Percentiles rank a stretch among this genome's conserved stretches.
Conservation (phyloP, 1,284 basidiomycete species). For the Sporisorium exsertum region DNA sequence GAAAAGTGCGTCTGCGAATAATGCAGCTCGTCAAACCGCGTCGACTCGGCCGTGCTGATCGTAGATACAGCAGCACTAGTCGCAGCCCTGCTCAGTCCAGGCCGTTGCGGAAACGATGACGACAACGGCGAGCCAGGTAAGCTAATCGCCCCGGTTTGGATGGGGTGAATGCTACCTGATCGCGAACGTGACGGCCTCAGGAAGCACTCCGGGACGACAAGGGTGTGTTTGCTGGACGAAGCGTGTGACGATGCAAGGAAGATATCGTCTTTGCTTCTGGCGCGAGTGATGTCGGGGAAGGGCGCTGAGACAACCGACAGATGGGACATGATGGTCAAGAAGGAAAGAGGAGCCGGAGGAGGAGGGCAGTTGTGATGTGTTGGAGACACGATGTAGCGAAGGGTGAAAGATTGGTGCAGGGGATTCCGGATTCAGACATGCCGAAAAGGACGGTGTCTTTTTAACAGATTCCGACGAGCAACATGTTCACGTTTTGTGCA, state of each 20-base stretch:
- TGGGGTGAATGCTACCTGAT: slow-evolving; percentile 16
- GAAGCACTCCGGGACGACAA: slow-evolving; percentile 23
- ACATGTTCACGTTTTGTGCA: not conserved
- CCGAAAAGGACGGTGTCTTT: slow-evolving; percentile 6
- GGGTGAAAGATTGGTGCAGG: not conserved
- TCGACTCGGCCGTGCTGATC: slow-evolving; percentile 11
- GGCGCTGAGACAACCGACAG: slow-evolving; percentile 25
- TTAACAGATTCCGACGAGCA: slow-evolving; percentile 10
- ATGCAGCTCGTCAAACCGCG: slow-evolving; percentile 38
- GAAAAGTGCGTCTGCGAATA: slow-evolving; percentile 47
- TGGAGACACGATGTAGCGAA: not conserved
- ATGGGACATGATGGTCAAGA: slow-evolving; percentile 38
- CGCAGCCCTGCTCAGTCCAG: slow-evolving; percentile 16
- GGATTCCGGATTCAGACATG: slow-evolving; percentile 28
- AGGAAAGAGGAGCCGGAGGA: not conserved
- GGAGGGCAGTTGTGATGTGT: not conserved
- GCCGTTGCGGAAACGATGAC: slow-evolving; percentile 28
- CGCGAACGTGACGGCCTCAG: slow-evolving; percentile 11
- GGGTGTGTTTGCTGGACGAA: slow-evolving; percentile 19
- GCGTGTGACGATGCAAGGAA: slow-evolving; percentile 18
- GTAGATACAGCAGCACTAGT: slow-evolving; percentile 24
- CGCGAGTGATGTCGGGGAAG: slow-evolving; percentile 17
- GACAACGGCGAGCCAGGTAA: slow-evolving; percentile 23
- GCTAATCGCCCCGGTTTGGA: slow-evolving; percentile 6
- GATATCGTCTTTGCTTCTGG: slow-evolving; percentile 20